Conservation (phyloP, 179 eudicot genomes). For the Monotropa hypopitys region DNA sequence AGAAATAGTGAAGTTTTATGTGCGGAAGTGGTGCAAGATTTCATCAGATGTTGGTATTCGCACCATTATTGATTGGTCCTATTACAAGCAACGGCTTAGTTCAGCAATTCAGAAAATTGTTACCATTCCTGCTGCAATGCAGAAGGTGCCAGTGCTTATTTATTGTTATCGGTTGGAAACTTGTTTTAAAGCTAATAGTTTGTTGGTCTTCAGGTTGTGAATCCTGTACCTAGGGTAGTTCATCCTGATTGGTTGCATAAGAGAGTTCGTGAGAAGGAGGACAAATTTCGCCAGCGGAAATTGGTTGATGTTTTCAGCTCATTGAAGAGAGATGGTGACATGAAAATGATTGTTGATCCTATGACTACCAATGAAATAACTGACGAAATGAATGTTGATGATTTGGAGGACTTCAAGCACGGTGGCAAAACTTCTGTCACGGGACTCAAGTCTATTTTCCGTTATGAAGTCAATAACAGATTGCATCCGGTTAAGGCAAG, state of each 20-base stretch:
- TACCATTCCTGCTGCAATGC: conserved; percentile 99
- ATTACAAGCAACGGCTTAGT: conserved; percentile 87
- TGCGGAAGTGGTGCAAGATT: conserved; percentile 93
- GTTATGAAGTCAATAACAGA: conserved; percentile 35
- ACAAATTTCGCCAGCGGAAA: conserved; percentile 82
- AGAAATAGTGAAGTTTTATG: conserved; percentile 81
- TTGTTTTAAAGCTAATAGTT: conserved; percentile 13
- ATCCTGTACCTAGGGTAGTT: conserved; percentile 95
- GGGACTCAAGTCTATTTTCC: conserved; percentile 57
- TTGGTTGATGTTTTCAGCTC: conserved; percentile 65
- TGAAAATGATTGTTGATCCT: conserved; percentile 20
- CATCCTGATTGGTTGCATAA: conserved; percentile 98
- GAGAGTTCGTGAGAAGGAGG: conserved; percentile 93
- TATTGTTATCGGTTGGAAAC: background rate
- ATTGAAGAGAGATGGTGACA: conserved; percentile 23
- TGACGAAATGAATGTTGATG: conserved; percentile 32
- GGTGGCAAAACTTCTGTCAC: conserved; percentile 23
- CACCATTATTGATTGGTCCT: conserved; percentile 94
- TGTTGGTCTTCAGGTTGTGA: conserved; percentile 52
- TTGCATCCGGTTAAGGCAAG: conserved; percentile 20
- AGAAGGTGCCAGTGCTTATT: conserved; percentile 50
- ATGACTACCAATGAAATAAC: conserved; percentile 13
- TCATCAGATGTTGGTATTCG: conserved; percentile 78
- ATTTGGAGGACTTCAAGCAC: conserved; percentile 74
- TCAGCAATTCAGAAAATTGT: conserved; percentile 91